Base-by-base conservation (phyloP, 2,329 filamentous ascomycete genomes). In the Diplodia sapinea region DNA sequence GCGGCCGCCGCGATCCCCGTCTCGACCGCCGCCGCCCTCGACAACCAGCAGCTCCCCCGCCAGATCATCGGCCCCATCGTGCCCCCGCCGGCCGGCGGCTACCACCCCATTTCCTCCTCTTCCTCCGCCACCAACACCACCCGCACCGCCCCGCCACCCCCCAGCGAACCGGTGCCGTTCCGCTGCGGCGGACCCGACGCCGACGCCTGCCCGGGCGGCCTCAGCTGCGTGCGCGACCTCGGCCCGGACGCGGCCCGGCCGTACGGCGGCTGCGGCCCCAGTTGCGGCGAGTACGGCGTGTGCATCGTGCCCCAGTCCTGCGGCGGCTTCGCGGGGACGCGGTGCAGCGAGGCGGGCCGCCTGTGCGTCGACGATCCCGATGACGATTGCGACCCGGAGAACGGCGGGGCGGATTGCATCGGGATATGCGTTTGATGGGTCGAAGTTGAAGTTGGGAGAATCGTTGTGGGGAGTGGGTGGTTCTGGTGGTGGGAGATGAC, bases 331-430 rank as follows among this genome's bases (percentile, higher is more conserved):
- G 77, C 75, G 0, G 80, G 75, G 1, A 71, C 76, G 23, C 36
- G 2, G 2, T 83, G 82, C 68, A 68, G 72, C 6, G 52, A 66
- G 4, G 51, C 67, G 12, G 76, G 74, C 1, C 73, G 77, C 73
- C 72, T 73, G 11, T 84, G 82, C 67, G 71, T 79, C 40, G 81
- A 83, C 73, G 78, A 82, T 69, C 79, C 80, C 5, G 71, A 76
- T 12, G 82, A 83, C 70, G 73, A 76, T 13, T 84, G 82, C 68
- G 77, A 80, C 71, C 75, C 77, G 1, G 23, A 69, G 29, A 72
- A 74, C 1, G 80, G 81, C 0, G 80, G 80, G 0, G 74, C 75
- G 2, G 81, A 84, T 70, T 84, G 82, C 68, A 76, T 73, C 4
- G 81, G 82, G 0, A 70, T 83, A 38, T 84, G 82, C 70, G 70